Conservation (phyloP, 139 green algal genomes). For the Chlorella sp. region DNA sequence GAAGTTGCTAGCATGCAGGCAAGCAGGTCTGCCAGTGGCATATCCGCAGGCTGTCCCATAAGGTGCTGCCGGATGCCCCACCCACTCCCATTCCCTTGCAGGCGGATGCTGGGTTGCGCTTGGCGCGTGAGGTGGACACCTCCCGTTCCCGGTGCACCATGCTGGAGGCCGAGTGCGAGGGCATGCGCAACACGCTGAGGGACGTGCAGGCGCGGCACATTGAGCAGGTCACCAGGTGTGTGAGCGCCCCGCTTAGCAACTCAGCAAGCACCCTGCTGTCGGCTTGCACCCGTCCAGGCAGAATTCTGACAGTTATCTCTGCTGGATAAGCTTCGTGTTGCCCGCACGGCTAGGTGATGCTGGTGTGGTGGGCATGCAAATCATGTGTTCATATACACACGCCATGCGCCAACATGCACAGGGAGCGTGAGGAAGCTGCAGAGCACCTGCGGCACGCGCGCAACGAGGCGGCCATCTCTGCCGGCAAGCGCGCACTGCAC, state of each 20-base stretch:
- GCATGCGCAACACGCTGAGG: constrained; percentile 21
- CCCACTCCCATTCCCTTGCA: background rate
- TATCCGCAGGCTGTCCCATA: too few species aligned
- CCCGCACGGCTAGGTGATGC: too few species aligned
- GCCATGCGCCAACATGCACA: constrained; percentile 8
- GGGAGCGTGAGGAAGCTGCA: constrained; percentile 39
- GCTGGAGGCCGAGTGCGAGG: constrained; percentile 36
- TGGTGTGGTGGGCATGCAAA: too few species aligned
- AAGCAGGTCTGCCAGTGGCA: too few species aligned
- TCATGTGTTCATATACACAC: background rate
- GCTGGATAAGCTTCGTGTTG: too few species aligned
- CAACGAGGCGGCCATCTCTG: background rate
- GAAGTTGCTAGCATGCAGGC: too few species aligned
- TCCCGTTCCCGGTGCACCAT: background rate
- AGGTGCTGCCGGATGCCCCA: too few species aligned
- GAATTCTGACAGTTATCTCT: too few species aligned
- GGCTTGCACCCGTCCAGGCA: too few species aligned
- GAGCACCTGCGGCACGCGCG: constrained; percentile 16
- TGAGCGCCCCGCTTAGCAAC: too few species aligned
- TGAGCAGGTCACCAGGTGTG: constrained; percentile 48
- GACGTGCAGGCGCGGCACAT: constrained; percentile 29
- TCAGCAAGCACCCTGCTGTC: too few species aligned
- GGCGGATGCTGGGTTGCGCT: background rate
- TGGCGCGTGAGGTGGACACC: constrained; percentile 28
- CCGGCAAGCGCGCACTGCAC: background rate